Evolutionary conservation across 768 basidiomycete species (phyloP), one percentile per base, ranked within the genome.

Genomic region (Pleurotus tuber-regium): DNA sequence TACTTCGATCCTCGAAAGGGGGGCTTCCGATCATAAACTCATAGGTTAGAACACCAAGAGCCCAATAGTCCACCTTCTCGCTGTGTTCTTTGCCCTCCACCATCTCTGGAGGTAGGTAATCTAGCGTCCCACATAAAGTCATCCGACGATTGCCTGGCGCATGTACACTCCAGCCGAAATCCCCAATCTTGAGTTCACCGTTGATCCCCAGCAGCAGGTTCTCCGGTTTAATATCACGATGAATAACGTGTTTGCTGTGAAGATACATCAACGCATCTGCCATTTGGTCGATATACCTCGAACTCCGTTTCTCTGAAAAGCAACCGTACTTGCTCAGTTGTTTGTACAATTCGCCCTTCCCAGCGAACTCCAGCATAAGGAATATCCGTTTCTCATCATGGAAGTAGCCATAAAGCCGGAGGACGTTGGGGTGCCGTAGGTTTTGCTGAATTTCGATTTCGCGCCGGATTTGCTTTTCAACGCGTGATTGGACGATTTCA

Each of bases 401-500:
- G 75, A 98, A 98, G 75, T 93, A 98, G 28, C 96, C 95, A 59
- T 98, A 96, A 8, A 98, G 77, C 7, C 96, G 85, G 9, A 99
- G 78, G 60, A 98, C 85, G 66, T 98, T 86, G 1, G 96, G 96
- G 66, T 98, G 96, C 47, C 96, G 82, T 35, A 98, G 79, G 69
- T 98, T 95, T 63, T 92, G 89, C 60, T 98, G 96, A 53, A 99
- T 98, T 66, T 98, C 97, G 60, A 99, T 98, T 68, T 99, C 97
- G 48, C 97, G 82, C 30, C 97, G 82, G 54, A 95, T 90, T 67
- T 99, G 97, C 65, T 96, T 98, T 74, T 98, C 96, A 41, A 98
- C 94, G 58, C 84, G 84, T 55, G 85, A 85, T 59, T 89, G 79
- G 40, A 98, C 83, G 63, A 99, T 89, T 70, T 99, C 97, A 48